phyloP scores from a whole-genome alignment of 2,329 filamentous ascomycete species.

The Bipolaris sorokiniana region DNA sequence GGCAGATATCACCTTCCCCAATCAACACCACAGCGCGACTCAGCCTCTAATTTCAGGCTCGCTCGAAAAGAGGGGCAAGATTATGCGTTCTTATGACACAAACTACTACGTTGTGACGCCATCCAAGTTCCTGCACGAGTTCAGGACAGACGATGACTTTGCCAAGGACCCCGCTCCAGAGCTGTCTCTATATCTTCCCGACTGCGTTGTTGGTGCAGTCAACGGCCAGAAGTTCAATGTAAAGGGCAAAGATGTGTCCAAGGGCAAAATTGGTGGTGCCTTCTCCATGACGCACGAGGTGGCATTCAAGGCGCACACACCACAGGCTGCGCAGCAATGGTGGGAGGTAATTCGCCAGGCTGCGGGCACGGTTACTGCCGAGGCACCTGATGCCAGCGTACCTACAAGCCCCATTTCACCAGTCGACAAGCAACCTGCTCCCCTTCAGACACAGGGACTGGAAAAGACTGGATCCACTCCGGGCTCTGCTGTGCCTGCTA shows the following conservation, averaged over 20 bases:
- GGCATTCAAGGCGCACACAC: conserved; percentile 83
- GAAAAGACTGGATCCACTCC: conserved; percentile 24
- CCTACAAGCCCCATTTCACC: conserved; percentile 46
- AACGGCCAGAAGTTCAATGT: conserved; percentile 87
- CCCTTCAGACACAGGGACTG: conserved; percentile 45
- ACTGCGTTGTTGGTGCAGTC: conserved; percentile 76
- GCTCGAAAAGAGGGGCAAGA: conserved; percentile 87
- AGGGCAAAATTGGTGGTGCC: conserved; percentile 77
- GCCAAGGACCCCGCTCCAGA: conserved; percentile 79
- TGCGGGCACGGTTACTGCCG: conserved; percentile 58
- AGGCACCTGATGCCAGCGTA: conserved; percentile 44
- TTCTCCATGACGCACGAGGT: conserved; percentile 81
- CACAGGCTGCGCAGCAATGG: conserved; percentile 84
- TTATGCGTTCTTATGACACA: conserved; percentile 79
- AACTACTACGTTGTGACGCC: conserved; percentile 91
- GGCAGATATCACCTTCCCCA: conserved; percentile 79
- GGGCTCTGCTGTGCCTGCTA: conserved; percentile 10
- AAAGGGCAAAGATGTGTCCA: conserved; percentile 91
- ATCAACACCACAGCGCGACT: conserved; percentile 82
- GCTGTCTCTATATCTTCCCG: conserved; percentile 87
- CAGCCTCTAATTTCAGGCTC: conserved; percentile 85
- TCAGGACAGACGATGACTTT: conserved; percentile 85
- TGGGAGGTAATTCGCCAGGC: conserved; percentile 72
- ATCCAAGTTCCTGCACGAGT: conserved; percentile 89
- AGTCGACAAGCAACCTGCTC: conserved; percentile 27